Percentiles rank a stretch among this genome's conserved stretches.
These are phyloP conservation scores for Eragrostis tef DNA, from an alignment of 202 grass and related monocot genomes.

Conservation along the genomic window DNA sequence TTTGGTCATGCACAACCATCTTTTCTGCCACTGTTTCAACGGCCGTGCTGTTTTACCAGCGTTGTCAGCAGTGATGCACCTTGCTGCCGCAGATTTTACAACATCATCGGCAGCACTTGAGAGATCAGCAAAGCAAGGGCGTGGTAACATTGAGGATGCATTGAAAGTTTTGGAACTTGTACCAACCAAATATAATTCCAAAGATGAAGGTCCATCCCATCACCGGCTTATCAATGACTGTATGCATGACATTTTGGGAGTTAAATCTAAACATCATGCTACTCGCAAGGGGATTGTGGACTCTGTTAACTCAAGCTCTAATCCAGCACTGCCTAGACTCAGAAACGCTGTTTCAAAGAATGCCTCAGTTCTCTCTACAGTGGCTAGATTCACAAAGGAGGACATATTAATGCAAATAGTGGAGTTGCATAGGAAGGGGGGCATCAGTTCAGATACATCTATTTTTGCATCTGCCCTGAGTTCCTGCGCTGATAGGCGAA, in stretches of 20 bases:
- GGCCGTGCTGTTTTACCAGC: not conserved
- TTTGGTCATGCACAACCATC: conserved; percentile 26
- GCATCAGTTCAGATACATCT: conserved; percentile 42
- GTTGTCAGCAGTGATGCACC: not conserved
- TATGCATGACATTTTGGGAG: conserved; percentile 58
- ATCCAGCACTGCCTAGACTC: not conserved
- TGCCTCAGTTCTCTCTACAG: conserved; percentile 5
- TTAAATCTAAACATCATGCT: not conserved
- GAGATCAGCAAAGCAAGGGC: conserved; percentile 41
- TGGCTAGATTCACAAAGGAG: conserved; percentile 32
- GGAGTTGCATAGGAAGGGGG: conserved; percentile 51
- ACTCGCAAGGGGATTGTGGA: conserved; percentile 5
- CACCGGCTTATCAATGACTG: conserved; percentile 54
- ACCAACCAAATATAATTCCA: conserved; percentile 31
- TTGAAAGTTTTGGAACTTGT: conserved; percentile 52
- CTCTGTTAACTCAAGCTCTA: conserved; percentile 23
- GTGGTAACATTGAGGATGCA: conserved; percentile 20
- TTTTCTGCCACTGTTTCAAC: conserved; percentile 12
- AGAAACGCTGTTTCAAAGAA: not conserved
- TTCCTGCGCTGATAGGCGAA: conserved; percentile 40
- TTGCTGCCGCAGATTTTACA: conserved; percentile 29
- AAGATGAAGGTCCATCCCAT: conserved; percentile 42
- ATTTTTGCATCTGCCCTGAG: conserved; percentile 55
- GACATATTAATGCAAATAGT: conserved; percentile 52
- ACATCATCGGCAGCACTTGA: conserved; percentile 7